Percentiles rank a stretch among this genome's conserved stretches.
These are phyloP conservation scores for Kandelia obovata DNA, from an alignment of 345 rosid species.

Conservation along the genomic window DNA sequence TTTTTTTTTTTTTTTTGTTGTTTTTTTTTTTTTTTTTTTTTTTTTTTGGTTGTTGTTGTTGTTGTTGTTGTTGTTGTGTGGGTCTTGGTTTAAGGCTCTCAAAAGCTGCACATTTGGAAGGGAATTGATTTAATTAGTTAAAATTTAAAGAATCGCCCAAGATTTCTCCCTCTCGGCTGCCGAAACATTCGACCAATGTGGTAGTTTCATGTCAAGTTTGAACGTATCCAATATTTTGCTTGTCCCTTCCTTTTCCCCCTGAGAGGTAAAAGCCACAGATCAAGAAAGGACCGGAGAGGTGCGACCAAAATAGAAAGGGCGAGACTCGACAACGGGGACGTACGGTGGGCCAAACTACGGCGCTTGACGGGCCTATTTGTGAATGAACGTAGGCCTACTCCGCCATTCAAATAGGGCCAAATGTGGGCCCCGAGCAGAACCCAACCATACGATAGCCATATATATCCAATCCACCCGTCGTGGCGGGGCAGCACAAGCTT, in stretches of 20 bases:
- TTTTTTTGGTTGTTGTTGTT: no score
- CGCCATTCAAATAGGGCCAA: conserved; percentile 2
- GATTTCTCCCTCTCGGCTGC: no score
- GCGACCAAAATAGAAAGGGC: neutral
- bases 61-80: no score
- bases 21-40: no score
- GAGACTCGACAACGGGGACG: no score
- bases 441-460: conserved; percentile 18
- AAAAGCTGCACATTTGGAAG: neutral
- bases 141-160: neutral
- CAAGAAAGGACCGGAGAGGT: neutral
- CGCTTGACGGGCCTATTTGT: conserved; percentile 27
- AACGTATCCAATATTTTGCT: neutral
- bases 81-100: neutral
- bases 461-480: conserved; percentile 19
- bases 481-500: conserved; percentile 28
- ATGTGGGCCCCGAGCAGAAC: conserved; percentile 29
- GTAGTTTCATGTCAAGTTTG: neutral
- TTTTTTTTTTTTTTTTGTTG: no score
- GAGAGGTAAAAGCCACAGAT: neutral
- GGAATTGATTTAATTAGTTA: neutral
- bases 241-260: neutral
- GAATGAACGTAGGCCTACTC: conserved; percentile 30
- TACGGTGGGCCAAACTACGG: conserved; percentile 32
- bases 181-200: no score